phyloP scores from a whole-genome alignment of 331 rosid genomes.

The Pyracantha coccinea region DNA sequence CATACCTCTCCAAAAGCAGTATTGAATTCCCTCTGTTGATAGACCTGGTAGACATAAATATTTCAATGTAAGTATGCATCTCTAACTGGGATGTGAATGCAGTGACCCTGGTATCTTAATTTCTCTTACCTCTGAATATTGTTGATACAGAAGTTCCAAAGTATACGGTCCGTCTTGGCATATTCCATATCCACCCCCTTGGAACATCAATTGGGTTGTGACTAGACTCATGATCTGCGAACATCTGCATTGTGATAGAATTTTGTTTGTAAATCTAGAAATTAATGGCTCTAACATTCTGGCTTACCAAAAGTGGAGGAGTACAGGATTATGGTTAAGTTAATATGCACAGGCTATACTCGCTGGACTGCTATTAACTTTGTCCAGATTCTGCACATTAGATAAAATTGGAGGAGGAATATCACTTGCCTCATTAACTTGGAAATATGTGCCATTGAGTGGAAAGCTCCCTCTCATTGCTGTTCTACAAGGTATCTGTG shows the following conservation, averaged over 20 bases:
- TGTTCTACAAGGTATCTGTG: conserved; percentile 89
- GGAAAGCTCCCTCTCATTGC: conserved; percentile 97
- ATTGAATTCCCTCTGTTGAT: conserved; percentile 74
- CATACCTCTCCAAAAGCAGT: conserved; percentile 98
- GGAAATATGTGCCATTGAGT: conserved; percentile 92
- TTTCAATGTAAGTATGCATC: conserved; percentile 14
- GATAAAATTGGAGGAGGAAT: background rate
- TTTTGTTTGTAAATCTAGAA: background rate
- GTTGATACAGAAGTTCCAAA: conserved; percentile 86
- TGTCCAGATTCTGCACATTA: background rate
- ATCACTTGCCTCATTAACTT: conserved; percentile 75
- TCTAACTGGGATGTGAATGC: conserved; percentile 9
- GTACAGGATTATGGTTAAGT: background rate
- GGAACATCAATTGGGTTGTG: conserved; percentile 68
- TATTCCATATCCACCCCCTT: conserved; percentile 16
- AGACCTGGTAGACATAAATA: conserved; percentile 44
- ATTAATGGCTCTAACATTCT: background rate
- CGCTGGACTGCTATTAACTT: background rate
- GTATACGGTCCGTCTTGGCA: conserved; percentile 68
- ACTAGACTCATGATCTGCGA: conserved; percentile 87
- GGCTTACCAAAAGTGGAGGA: background rate
- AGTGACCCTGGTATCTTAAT: conserved; percentile 7
- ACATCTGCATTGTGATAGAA: conserved; percentile 50
- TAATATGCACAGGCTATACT: too few relatives aligned
- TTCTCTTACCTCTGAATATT: conserved; percentile 63